Conservation (phyloP, 1,284 basidiomycete species). For the Apiotrichum laibachii region DNA sequence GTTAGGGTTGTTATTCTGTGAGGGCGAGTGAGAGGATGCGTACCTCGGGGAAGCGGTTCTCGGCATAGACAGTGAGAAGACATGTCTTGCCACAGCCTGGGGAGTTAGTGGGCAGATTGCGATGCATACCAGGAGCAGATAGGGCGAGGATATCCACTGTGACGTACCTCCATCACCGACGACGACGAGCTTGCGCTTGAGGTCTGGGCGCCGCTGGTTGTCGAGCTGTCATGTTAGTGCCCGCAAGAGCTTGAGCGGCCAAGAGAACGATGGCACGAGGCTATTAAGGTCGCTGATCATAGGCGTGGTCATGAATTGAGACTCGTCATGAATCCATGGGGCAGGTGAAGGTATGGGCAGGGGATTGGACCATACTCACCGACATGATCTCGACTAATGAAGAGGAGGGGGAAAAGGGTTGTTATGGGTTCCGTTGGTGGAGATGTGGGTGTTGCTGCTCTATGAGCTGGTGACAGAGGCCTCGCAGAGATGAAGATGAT, state of each 20-base stretch:
- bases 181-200: slow-evolving; percentile 85
- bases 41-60: slow-evolving; percentile 97
- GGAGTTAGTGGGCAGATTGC: neutral
- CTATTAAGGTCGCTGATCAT: too few species aligned
- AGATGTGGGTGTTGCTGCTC: neutral
- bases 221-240: slow-evolving; percentile 12
- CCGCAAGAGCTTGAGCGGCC: neutral
- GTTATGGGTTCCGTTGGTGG: neutral
- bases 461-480: too few species aligned
- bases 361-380: neutral
- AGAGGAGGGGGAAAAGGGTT: neutral
- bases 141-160: too few species aligned
- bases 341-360: too few species aligned
- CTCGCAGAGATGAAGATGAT: too few species aligned
- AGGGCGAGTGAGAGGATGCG: slow-evolving; percentile 20
- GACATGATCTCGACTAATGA: neutral
- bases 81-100: slow-evolving; percentile 62
- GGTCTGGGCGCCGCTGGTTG: slow-evolving; percentile 60
- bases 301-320: too few species aligned
- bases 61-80: slow-evolving; percentile 66
- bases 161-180: slow-evolving; percentile 54
- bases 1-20: neutral
- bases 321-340: too few species aligned
- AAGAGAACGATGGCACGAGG: neutral
- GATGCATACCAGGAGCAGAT: neutral